Percentiles rank a stretch among this genome's conserved stretches.
phyloP scores from a whole-genome alignment of 495 filamentous ascomycete genomes.

The Neurospora cerealis region DNA sequence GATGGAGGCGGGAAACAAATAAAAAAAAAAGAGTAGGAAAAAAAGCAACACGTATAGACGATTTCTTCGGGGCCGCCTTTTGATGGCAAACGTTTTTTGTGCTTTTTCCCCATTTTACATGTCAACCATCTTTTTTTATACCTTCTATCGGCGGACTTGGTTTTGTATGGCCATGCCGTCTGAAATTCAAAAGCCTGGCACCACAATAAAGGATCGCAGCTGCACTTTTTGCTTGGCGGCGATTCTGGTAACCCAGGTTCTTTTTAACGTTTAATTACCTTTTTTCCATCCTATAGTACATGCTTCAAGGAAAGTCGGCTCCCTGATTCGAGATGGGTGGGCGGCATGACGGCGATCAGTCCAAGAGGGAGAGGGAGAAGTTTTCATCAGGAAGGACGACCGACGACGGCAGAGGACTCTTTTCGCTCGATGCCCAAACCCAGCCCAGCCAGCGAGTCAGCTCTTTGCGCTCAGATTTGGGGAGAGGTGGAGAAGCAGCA shows the following conservation, averaged over 20 bases:
- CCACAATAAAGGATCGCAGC: constrained; percentile 13
- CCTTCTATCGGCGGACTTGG: constrained; percentile 16
- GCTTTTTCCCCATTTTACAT: constrained; percentile 20
- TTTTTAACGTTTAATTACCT: constrained; percentile 33
- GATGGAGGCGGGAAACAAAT: background rate
- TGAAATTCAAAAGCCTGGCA: constrained; percentile 20
- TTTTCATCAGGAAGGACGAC: background rate
- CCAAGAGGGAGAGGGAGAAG: background rate
- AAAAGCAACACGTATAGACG: background rate
- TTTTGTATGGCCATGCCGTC: constrained; percentile 12
- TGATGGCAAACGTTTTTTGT: constrained; percentile 8
- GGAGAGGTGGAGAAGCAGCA: background rate
- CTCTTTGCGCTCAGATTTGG: background rate
- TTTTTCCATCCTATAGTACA: constrained; percentile 9
- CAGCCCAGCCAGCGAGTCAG: background rate
- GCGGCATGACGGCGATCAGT: constrained; percentile 5
- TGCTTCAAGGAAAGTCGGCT: background rate
- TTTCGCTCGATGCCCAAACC: background rate
- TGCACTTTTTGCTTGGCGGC: constrained; percentile 31
- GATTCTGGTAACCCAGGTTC: constrained; percentile 25
- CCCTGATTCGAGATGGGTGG: constrained; percentile 13
- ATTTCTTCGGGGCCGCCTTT: background rate
- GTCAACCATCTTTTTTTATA: constrained; percentile 1
- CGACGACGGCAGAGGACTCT: background rate
- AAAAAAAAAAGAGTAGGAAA: background rate